Conservation (phyloP, 2,329 filamentous ascomycete species). For the Pezicula carpinea region DNA sequence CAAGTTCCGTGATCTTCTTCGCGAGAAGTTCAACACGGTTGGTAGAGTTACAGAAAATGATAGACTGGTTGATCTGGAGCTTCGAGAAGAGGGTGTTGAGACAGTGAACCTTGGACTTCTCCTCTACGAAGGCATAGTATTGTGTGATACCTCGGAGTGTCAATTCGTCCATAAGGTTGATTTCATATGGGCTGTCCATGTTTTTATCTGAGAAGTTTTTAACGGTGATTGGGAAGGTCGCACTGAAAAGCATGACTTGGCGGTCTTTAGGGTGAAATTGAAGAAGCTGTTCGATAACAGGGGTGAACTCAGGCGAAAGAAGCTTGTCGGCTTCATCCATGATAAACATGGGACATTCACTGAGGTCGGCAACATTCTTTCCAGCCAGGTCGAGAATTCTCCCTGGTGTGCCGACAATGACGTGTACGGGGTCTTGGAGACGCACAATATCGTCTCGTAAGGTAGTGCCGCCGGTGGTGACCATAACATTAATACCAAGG, state of each 20-base stretch:
- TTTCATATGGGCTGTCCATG: constrained; percentile 94
- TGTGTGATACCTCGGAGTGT: constrained; percentile 97
- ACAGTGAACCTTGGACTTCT: constrained; percentile 99
- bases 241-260: constrained; percentile 98
- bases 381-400: constrained; percentile 93
- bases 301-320: constrained; percentile 92
- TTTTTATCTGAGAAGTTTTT: constrained; percentile 99
- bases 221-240: constrained; percentile 94
- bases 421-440: constrained; percentile 89
- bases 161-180: constrained; percentile 99
- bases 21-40: constrained; percentile 95
- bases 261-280: constrained; percentile 95
- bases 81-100: constrained; percentile 98
- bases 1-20: constrained; percentile 98
- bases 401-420: constrained; percentile 94
- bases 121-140: constrained; percentile 98
- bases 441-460: constrained; percentile 96
- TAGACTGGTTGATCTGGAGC: constrained; percentile 99
- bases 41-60: constrained; percentile 99
- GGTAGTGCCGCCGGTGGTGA: constrained; percentile 93
- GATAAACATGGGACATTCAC: constrained; percentile 94
- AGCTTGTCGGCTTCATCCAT: constrained; percentile 99
- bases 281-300: constrained; percentile 92
- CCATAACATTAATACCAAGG: constrained; percentile 97
- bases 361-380: constrained; percentile 94